Evolutionary conservation across 75 land plant genomes (phyloP).

Genomic region (Gnetum montanum): DNA sequence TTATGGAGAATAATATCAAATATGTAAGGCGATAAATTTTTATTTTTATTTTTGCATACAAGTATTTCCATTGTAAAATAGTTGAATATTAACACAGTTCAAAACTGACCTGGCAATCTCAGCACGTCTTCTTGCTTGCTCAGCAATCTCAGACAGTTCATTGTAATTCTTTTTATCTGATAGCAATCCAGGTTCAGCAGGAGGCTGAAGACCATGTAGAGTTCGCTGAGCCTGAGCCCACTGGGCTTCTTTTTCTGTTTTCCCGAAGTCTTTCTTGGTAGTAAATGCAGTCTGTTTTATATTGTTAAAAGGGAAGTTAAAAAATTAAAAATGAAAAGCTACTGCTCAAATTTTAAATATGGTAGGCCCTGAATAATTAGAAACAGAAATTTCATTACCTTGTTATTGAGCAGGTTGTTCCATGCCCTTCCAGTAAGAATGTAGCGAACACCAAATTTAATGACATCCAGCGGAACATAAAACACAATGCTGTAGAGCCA

Average conservation of each 20-base stretch:
- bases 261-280: slow-evolving; percentile 55
- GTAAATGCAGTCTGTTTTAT: slow-evolving; percentile 55
- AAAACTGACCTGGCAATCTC: slow-evolving; percentile 59
- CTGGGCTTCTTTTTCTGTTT: slow-evolving; percentile 46
- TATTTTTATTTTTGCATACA: no score
- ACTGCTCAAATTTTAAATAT: neutral
- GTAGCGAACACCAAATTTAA: slow-evolving; percentile 55
- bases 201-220: slow-evolving; percentile 51
- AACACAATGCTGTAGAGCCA: slow-evolving; percentile 49
- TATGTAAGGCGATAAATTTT: no score
- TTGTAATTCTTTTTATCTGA: slow-evolving; percentile 27
- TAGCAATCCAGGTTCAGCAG: slow-evolving; percentile 15
- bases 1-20: no score
- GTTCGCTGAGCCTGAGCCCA: slow-evolving; percentile 67
- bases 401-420: slow-evolving; percentile 34
- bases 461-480: slow-evolving; percentile 47
- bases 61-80: no score
- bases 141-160: slow-evolving; percentile 65
- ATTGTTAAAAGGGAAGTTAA: neutral
- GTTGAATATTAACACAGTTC: no score
- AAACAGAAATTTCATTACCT: slow-evolving; percentile 23
- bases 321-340: neutral
- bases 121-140: slow-evolving; percentile 66
- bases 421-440: slow-evolving; percentile 58
- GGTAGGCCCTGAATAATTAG: neutral